phyloP scores from a whole-genome alignment of 148 eudicot species.

The Dysphania ambrosioides region DNA sequence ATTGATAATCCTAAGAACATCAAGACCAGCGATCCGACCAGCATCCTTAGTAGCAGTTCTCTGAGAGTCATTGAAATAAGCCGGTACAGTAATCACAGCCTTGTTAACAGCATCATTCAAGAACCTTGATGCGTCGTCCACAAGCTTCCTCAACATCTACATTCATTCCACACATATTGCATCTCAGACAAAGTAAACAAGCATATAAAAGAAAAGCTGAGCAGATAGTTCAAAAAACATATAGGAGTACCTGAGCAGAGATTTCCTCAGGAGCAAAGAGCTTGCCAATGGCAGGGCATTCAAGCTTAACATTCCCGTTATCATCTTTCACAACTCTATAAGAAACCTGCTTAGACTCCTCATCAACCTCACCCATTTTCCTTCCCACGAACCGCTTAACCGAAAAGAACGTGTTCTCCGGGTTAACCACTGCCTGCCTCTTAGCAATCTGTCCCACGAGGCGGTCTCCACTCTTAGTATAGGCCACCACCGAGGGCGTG shows the following conservation, averaged over 20 bases:
- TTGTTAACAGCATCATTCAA: slow-evolving; percentile 62
- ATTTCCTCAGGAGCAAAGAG: slow-evolving; percentile 63
- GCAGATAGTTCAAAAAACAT: slow-evolving; percentile 59
- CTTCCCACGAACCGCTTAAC: slow-evolving; percentile 41
- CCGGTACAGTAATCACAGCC: slow-evolving; percentile 74
- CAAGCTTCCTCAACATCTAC: slow-evolving; percentile 71
- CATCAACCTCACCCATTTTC: slow-evolving; percentile 59
- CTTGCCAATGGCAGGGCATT: slow-evolving; percentile 68
- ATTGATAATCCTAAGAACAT: slow-evolving; percentile 64
- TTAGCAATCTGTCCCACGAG: slow-evolving; percentile 66
- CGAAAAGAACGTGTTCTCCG: slow-evolving; percentile 45
- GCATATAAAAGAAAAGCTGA: slow-evolving; percentile 34
- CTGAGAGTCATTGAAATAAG: slow-evolving; percentile 75
- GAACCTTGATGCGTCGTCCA: slow-evolving; percentile 72
- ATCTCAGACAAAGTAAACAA: neutral
- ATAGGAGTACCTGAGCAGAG: slow-evolving; percentile 53
- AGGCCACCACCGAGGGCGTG: slow-evolving; percentile 73
- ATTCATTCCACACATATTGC: neutral
- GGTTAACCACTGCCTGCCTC: slow-evolving; percentile 45
- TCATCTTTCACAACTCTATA: slow-evolving; percentile 65
- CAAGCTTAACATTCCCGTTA: slow-evolving; percentile 64
- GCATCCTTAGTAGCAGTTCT: slow-evolving; percentile 74
- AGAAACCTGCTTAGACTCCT: slow-evolving; percentile 67
- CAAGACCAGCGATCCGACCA: slow-evolving; percentile 68
- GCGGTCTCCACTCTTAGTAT: slow-evolving; percentile 48